Conservation (phyloP, 2,329 filamentous ascomycete species). For the Curvularia eragrostidis region DNA sequence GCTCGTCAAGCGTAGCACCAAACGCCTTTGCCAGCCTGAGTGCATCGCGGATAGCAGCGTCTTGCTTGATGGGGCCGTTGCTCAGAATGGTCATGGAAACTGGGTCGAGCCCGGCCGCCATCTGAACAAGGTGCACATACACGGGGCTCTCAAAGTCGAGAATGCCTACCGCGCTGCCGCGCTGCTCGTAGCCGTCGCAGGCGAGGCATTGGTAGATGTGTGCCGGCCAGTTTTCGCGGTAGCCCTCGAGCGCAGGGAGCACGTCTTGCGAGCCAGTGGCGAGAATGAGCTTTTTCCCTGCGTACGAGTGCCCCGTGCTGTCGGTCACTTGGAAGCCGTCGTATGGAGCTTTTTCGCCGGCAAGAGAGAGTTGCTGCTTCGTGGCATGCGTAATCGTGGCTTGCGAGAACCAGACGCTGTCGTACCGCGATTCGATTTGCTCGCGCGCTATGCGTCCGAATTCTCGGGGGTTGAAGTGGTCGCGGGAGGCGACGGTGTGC, state of each 20-base stretch:
- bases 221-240: conserved; percentile 59
- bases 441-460: conserved; percentile 43
- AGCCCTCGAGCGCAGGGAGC: conserved; percentile 60
- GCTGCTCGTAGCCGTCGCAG: conserved; percentile 67
- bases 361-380: conserved; percentile 28
- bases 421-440: conserved; percentile 49
- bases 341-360: conserved; percentile 25
- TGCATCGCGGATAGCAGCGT: conserved; percentile 26
- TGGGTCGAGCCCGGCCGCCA: conserved; percentile 36
- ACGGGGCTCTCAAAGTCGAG: conserved; percentile 31
- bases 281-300: conserved; percentile 62
- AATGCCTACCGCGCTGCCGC: conserved; percentile 49
- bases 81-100: conserved; percentile 36
- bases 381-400: conserved; percentile 30
- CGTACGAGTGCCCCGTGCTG: conserved; percentile 52
- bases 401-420: conserved; percentile 44
- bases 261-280: conserved; percentile 63
- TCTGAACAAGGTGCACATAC: conserved; percentile 33
- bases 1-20: conserved; percentile 36
- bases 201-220: conserved; percentile 64
- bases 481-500: conserved; percentile 49
- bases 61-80: conserved; percentile 27
- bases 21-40: conserved; percentile 28
- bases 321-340: conserved; percentile 53
- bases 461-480: conserved; percentile 36